A percentile compares a stretch with the other conserved stretches of the same genome.
Conservation (phyloP, 2,329 filamentous ascomycete species). For the Juglanconis juglandina region DNA sequence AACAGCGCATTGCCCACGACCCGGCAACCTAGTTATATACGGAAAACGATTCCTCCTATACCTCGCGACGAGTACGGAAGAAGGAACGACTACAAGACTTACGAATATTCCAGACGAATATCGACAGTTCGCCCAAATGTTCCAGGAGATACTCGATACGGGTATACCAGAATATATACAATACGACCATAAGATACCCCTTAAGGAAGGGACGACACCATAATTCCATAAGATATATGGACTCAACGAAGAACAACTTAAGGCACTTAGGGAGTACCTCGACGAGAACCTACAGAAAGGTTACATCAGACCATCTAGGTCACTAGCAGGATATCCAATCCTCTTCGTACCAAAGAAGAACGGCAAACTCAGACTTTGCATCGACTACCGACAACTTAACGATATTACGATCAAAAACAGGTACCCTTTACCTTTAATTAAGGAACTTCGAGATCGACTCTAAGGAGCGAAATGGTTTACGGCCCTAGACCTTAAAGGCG, state of each 20-base stretch:
- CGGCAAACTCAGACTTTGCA: neutral
- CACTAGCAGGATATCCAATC: constrained; percentile 5
- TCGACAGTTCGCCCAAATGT: neutral
- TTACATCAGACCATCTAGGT: constrained; percentile 10
- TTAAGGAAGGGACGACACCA: neutral
- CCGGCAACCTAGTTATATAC: no score
- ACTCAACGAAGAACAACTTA: constrained; percentile 3
- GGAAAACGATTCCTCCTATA: no score
- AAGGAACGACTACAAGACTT: no score
- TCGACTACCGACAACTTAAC: neutral
- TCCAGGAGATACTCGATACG: neutral
- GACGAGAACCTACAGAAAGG: constrained; percentile 10
- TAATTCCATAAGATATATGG: constrained; percentile 1
- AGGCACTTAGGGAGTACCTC: constrained; percentile 2
- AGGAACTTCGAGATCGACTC: neutral
- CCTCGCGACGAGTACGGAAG: no score
- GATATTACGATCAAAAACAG: constrained; percentile 1
- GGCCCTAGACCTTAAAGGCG: neutral
- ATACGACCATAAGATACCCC: neutral
- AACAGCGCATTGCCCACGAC: no score
- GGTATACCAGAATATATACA: neutral
- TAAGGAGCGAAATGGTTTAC: neutral
- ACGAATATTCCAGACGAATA: neutral
- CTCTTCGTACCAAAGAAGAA: constrained; percentile 1
- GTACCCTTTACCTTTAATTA: neutral